Evolutionary conservation across 202 grass and related monocot genomes (phyloP), one percentile per base, ranked within the genome.

Genomic region (Panicum virgatum): DNA sequence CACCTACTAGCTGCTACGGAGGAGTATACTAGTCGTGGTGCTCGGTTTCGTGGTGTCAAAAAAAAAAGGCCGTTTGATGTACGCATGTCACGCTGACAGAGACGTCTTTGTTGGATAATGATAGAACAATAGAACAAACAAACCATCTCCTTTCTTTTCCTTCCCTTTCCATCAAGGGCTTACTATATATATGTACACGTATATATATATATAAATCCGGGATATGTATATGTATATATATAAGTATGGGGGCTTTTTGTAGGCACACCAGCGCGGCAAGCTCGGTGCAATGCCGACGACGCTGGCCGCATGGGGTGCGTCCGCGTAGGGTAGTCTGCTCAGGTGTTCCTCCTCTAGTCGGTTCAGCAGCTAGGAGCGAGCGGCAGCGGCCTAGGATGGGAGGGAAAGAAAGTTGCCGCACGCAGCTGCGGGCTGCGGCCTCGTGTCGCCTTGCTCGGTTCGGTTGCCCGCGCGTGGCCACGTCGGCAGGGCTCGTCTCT

Each of bases 71-170:
- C 29, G 29, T 30, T 30, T 30, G 29, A 30, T 34, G 34, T 69
- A 62, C 22, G 69, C 47, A 14, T 52, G 12, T 10, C 52, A 34
- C 32, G 20, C 32, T 14, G 83, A 77, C 69, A 36, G 23, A 44
- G 81, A 75, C 65, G 50, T 60, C 26, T 34, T 32, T 61, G 0
- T 6, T 25, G 73, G 73, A 77, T 37, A 75, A 75, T 75, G 66
- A 57, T 26, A 7, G 16, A 20, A 2, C 26, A 12, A 57, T 26
- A 7, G 16, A 20, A 2, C 26, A 12, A 10, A 56, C 10, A 62
- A 9, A 34, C 18, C 5, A 46, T 45, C 20, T 51, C 3, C 9
- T 4, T 3, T 2, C 5, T 8, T 18, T 9, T 0, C 8, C 13
- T 37, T 73, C 5, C 8, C 52, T 44, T 63, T 27, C 56, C 54